Conservation (phyloP, 306 rosid species). For the Cicer chorassanicum region DNA sequence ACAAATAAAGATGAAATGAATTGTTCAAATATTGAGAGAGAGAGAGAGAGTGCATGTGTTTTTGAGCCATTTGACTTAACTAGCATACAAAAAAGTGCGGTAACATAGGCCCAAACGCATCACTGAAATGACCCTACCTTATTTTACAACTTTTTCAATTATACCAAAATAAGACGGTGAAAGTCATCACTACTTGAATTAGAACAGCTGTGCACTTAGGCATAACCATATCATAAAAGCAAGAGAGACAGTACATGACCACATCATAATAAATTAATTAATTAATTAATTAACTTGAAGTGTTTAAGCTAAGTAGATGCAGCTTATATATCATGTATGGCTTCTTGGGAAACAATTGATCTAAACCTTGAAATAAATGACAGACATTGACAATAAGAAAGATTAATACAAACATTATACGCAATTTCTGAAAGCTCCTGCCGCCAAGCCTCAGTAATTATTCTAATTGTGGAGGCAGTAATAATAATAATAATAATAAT, state of each 20-base stretch:
- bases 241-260: constrained; percentile 34
- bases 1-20: constrained; percentile 9
- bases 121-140: constrained; percentile 32
- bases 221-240: constrained; percentile 42
- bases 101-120: neutral
- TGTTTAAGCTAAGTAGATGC: constrained; percentile 38
- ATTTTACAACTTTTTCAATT: constrained; percentile 27
- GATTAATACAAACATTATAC: constrained; percentile 37
- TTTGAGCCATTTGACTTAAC: constrained; percentile 34
- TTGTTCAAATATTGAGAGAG: neutral
- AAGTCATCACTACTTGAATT: constrained; percentile 45
- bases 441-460: constrained; percentile 46
- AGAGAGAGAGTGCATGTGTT: neutral
- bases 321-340: constrained; percentile 37
- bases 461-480: constrained; percentile 46
- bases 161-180: constrained; percentile 44
- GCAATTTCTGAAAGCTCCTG: constrained; percentile 45
- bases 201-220: constrained; percentile 45
- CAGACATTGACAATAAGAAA: constrained; percentile 47
- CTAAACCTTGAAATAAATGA: constrained; percentile 48
- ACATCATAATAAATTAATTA: constrained; percentile 38
- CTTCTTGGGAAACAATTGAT: constrained; percentile 40
- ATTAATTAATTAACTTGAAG: constrained; percentile 38
- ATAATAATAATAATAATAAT: constrained; percentile 5
- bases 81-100: constrained; percentile 41